Evolutionary conservation across 495 filamentous ascomycete species (phyloP).

Genomic region (Trichoderma asperelloides): DNA sequence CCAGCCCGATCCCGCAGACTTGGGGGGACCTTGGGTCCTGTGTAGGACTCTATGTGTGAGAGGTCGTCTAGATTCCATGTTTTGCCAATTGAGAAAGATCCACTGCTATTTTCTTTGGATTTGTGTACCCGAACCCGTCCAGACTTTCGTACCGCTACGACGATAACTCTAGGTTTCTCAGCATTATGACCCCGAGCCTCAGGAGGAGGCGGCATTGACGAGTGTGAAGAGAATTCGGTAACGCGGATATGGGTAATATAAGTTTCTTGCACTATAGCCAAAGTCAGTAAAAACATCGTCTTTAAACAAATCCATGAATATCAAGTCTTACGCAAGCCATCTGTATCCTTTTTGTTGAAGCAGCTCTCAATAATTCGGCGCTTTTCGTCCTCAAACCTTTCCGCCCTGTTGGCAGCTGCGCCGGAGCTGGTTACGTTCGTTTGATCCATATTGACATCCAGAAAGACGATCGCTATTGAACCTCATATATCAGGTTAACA

Average conservation of each 20-base stretch:
- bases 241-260: slow-evolving; percentile 97
- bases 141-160: slow-evolving; percentile 84
- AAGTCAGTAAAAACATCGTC: background rate
- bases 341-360: slow-evolving; percentile 78
- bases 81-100: slow-evolving; percentile 93
- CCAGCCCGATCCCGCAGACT: slow-evolving; percentile 69
- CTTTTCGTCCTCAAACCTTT: slow-evolving; percentile 94
- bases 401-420: slow-evolving; percentile 57
- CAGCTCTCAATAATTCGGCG: slow-evolving; percentile 83
- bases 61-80: slow-evolving; percentile 94
- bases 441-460: slow-evolving; percentile 9
- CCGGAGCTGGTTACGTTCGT: slow-evolving; percentile 15
- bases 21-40: slow-evolving; percentile 49
- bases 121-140: slow-evolving; percentile 94
- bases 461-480: background rate
- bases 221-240: slow-evolving; percentile 71
- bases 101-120: slow-evolving; percentile 87
- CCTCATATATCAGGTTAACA: background rate
- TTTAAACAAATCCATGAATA: background rate
- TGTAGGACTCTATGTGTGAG: slow-evolving; percentile 67
- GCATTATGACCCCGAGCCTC: slow-evolving; percentile 52
- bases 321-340: slow-evolving; percentile 60
- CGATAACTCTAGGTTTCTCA: slow-evolving; percentile 84
- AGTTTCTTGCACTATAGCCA: slow-evolving; percentile 65
- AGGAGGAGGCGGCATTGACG: slow-evolving; percentile 78